Conservation (phyloP, 257 asterid genomes). For the Nyctanthes arbortristis region DNA sequence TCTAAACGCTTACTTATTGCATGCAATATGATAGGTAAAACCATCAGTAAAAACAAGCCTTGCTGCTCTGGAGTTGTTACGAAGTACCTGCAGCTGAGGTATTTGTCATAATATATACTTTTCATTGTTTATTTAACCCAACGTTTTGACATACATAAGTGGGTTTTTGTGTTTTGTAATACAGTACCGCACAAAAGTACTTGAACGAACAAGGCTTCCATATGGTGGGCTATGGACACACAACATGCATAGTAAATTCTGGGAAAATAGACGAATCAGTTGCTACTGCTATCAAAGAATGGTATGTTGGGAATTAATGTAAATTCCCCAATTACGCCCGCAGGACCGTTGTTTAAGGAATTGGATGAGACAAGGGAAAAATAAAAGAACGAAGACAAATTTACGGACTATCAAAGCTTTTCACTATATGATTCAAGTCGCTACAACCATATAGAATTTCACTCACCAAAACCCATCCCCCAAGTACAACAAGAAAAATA, state of each 20-base stretch:
- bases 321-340: too few species aligned
- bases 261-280: constrained; percentile 89
- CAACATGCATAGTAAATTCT: constrained; percentile 93
- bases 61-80: constrained; percentile 94
- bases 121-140: constrained; percentile 1
- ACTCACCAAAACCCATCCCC: too few species aligned
- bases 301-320: too few species aligned
- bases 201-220: constrained; percentile 86
- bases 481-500: too few species aligned
- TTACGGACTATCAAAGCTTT: too few species aligned
- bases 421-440: too few species aligned
- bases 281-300: constrained; percentile 78
- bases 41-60: constrained; percentile 97
- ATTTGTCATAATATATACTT: too few species aligned
- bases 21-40: constrained; percentile 59
- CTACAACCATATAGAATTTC: too few species aligned
- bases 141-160: not conserved
- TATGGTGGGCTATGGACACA: constrained; percentile 92
- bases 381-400: too few species aligned
- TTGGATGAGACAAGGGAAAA: too few species aligned
- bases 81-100: constrained; percentile 80
- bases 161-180: constrained; percentile 19
- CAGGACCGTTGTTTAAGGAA: too few species aligned
- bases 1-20: constrained; percentile 18
- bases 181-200: constrained; percentile 80